These are phyloP conservation scores for Falciphora oryzae DNA, from an alignment of 2,329 filamentous ascomycete species.

Conservation along the genomic window DNA sequence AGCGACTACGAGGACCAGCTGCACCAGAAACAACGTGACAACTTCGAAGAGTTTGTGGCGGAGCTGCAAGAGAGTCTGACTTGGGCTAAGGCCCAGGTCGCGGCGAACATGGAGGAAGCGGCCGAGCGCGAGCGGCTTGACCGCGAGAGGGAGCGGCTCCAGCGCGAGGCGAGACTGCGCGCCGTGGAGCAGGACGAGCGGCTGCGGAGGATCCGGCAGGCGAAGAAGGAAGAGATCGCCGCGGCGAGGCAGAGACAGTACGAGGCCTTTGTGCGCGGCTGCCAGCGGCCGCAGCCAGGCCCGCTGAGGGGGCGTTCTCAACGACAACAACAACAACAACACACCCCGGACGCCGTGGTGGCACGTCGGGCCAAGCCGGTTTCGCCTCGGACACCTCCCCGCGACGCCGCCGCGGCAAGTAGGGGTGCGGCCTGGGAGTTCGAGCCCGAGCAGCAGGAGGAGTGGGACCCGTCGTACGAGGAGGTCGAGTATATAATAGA, in stretches of 20 bases:
- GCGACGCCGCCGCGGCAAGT: too few relatives aligned
- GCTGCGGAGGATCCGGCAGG: neutral
- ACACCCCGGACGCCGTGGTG: too few relatives aligned
- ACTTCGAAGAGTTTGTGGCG: neutral
- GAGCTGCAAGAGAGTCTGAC: neutral
- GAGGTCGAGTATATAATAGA: neutral
- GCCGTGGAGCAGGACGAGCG: neutral
- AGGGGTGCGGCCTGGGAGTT: too few relatives aligned
- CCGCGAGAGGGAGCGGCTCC: neutral
- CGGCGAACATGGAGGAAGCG: neutral
- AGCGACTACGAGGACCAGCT: neutral
- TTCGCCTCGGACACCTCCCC: too few relatives aligned
- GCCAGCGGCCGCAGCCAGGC: too few relatives aligned
- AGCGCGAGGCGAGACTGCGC: neutral
- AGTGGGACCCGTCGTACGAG: neutral
- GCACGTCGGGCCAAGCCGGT: too few relatives aligned
- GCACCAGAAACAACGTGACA: neutral
- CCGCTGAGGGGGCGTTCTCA: too few relatives aligned
- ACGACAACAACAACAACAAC: too few relatives aligned
- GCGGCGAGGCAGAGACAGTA: neutral
- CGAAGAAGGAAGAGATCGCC: neutral
- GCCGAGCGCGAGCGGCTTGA: neutral
- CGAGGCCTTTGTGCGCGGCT: neutral
- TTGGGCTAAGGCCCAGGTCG: neutral
- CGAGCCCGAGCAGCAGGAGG: neutral